phyloP scores from a whole-genome alignment of 305 asterid species.

The Galium porrigens region DNA sequence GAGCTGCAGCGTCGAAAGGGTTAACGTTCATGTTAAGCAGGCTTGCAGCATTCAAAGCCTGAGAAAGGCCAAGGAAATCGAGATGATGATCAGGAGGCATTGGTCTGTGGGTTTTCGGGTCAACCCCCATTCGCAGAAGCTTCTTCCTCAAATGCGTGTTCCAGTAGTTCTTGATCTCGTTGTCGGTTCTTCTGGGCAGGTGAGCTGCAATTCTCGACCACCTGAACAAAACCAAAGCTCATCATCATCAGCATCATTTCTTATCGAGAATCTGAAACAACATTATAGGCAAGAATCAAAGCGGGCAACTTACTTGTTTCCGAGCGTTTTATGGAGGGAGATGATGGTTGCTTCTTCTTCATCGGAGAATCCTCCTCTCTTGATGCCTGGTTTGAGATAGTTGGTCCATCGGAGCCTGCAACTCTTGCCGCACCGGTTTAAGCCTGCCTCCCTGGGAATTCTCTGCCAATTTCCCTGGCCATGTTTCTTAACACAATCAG shows the following conservation, averaged over 20 bases:
- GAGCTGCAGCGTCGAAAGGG: slow-evolving; percentile 10
- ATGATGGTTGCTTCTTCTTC: slow-evolving; percentile 35
- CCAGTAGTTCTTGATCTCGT: slow-evolving; percentile 23
- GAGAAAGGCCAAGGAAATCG: slow-evolving; percentile 5
- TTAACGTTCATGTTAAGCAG: slow-evolving; percentile 1
- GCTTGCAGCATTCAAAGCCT: slow-evolving; percentile 5
- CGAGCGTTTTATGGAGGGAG: slow-evolving; percentile 29
- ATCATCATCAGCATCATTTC: background rate
- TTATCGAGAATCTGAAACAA: background rate
- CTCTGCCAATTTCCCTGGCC: slow-evolving; percentile 42
- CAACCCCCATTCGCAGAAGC: slow-evolving; percentile 15
- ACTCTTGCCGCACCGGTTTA: slow-evolving; percentile 52
- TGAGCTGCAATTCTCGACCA: slow-evolving; percentile 25
- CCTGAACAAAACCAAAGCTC: slow-evolving; percentile 9
- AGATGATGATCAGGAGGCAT: slow-evolving; percentile 4
- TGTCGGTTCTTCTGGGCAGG: slow-evolving; percentile 23
- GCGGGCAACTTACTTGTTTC: slow-evolving; percentile 27
- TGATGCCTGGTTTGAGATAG: slow-evolving; percentile 45
- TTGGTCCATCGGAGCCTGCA: slow-evolving; percentile 53
- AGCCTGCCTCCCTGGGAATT: slow-evolving; percentile 33
- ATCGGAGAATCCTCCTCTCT: slow-evolving; percentile 31
- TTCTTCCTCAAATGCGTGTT: slow-evolving; percentile 22
- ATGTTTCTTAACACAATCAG: slow-evolving; percentile 23
- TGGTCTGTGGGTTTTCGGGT: slow-evolving; percentile 19
- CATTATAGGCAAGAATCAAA: background rate